Evolutionary conservation across 75 land plant genomes (phyloP), one percentile per base, ranked within the genome.

Genomic region (Pinus albicaulis): DNA sequence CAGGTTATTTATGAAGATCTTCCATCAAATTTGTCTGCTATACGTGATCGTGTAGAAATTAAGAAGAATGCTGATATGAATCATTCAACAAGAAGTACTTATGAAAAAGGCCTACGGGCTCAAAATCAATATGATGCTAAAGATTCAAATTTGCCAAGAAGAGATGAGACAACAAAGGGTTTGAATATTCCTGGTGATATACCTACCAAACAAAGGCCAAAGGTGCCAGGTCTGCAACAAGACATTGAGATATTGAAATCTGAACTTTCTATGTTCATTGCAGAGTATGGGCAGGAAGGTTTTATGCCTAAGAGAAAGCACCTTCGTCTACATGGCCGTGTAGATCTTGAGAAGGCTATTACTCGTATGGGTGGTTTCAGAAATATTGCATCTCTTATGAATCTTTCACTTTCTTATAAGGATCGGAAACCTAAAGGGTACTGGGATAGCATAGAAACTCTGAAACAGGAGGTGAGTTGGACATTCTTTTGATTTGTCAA

Each of bases 1-100:
- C 85, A 97, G 99, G 93, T 97, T 57, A 84, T 94, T 34, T 97
- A 97, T 76, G 98, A 97, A 86, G 99, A 92, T 82, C 90, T 97
- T 28, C 99, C 99, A 38, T 98, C 96, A 77, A 97, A 97, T 73
- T 84, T 97, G 56, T 92, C 98, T 84, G 92, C 99, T 16, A 92
- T 97, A 56, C 95, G 98, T 68, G 99, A 94, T 79, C 87, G 82
- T 38, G 82, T 92, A 31, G 97, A 96, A 79, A 82, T 86, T 17
- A 75, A 64, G 55, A 83, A 76, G 76, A 63, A 26, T 36, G 44
- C 28, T 19, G 62, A 26, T 26, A 28, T 73, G 22, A 41, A 34
- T 25, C 63, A 79, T 6, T 52, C 74, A 63, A 36, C 55, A 41
- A 57, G 19, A 26, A 20, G 20, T 5, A 20, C 57, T 55, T 68